Base-by-base conservation (phyloP, 2,329 filamentous ascomycete genomes). In the Colletotrichum liaoningense region DNA sequence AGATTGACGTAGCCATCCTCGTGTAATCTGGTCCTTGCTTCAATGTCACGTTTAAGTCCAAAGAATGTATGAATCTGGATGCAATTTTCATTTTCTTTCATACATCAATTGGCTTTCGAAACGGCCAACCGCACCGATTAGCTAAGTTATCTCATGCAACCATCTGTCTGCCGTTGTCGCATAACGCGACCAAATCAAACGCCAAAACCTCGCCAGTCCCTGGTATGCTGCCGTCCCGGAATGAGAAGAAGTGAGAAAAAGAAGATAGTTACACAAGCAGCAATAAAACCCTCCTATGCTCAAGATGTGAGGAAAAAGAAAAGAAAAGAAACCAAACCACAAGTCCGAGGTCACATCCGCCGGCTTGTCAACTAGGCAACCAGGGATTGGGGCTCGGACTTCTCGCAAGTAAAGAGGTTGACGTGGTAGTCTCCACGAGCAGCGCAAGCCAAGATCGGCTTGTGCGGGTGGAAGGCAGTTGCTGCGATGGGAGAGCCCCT, bases 381-480 rank as follows among this genome's bases (percentile, higher is more conserved):
- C 73, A 67, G 67, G 28, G 65, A 62, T 64, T 60, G 60, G 42
- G 72, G 79, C 64, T 86, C 84, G 26, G 83, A 78, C 77, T 88
- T 87, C 74, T 91, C 89, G 82, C 93, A 95, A 38, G 90, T 92
- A 79, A 96, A 97, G 33, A 98, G 87, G 81, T 97, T 98, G 79
- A 99, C 92, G 81, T 98, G 94, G 73, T 95, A 91, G 80, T 98
- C 95, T 69, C 95, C 94, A 56, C 94, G 88, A 4, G 95, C 94
- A 1, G 95, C 94, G 78, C 94, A 97, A 46, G 95, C 95, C 74
- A 99, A 88, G 82, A 98, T 92, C 84, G 97, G 95, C 65, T 93
- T 91, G 82, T 99, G 97, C 1, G 97, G 97, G 83, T 99, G 97
- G 86, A 98, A 99, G 0, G 95, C 93, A 9, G 96, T 98, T 46